phyloP scores from a whole-genome alignment of 2,329 filamentous ascomycete species.

The Ophiostoma fasciatum region DNA sequence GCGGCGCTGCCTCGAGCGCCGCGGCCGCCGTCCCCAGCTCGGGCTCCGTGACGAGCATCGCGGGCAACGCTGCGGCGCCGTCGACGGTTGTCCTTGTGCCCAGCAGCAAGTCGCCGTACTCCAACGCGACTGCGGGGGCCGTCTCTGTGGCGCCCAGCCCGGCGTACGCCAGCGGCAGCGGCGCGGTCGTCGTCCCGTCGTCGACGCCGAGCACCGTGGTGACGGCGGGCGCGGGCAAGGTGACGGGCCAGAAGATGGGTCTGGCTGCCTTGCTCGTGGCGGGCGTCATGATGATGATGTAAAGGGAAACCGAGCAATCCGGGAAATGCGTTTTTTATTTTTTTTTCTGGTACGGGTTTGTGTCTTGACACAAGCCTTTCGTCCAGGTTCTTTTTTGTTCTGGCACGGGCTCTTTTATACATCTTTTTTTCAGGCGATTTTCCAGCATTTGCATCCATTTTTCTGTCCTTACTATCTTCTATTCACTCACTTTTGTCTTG shows the following conservation, averaged over 20 bases:
- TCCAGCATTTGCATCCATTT: not conserved
- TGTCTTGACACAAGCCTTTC: no score
- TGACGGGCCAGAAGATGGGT: conserved; percentile 7
- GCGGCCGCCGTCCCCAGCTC: not conserved
- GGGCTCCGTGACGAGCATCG: not conserved
- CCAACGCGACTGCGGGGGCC: no score
- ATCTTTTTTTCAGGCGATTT: not conserved
- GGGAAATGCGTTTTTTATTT: not conserved
- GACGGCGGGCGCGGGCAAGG: conserved; percentile 8
- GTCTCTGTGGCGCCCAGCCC: no score
- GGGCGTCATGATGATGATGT: conserved; percentile 9
- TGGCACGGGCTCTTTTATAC: conserved; percentile 1
- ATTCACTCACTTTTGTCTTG: not conserved
- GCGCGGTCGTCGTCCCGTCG: no score
- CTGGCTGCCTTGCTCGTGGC: conserved; percentile 5
- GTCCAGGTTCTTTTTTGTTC: not conserved
- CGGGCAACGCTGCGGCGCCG: conserved; percentile 1
- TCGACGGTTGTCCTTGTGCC: no score
- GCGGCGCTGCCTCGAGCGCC: not conserved
- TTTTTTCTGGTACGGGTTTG: no score
- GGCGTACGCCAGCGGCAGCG: no score
- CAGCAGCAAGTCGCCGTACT: no score
- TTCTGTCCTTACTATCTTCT: not conserved
- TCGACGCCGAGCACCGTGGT: conserved; percentile 1
- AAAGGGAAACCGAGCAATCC: not conserved